A percentile compares a stretch with the other conserved stretches of the same genome.
Evolutionary conservation across 768 basidiomycete genomes (phyloP).

Genomic region (Boletus rubroflammeus): DNA sequence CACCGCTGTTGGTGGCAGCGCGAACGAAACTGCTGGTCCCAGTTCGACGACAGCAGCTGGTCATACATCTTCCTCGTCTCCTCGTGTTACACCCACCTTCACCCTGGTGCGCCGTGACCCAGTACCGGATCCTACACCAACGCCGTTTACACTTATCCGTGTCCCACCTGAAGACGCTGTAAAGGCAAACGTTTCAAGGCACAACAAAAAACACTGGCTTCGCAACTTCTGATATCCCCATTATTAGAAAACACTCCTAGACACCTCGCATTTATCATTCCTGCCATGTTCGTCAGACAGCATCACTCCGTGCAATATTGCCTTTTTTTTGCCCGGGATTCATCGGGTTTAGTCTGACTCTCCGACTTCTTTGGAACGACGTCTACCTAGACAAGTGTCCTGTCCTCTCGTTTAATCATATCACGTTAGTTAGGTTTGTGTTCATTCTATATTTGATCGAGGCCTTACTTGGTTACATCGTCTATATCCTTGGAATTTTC

Average conservation of each 20-base stretch:
- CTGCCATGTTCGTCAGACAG: conserved; percentile 1
- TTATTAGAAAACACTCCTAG: neutral
- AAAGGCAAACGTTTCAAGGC: conserved; percentile 3
- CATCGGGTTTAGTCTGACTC: neutral
- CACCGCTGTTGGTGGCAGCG: conserved; percentile 61
- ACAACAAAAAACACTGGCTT: conserved; percentile 10
- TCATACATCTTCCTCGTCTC: conserved; percentile 22
- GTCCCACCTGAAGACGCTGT: conserved; percentile 2
- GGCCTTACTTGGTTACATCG: conserved; percentile 9
- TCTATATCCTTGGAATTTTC: conserved; percentile 11
- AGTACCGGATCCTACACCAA: conserved; percentile 20
- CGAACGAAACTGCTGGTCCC: conserved; percentile 36
- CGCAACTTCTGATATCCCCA: conserved; percentile 9
- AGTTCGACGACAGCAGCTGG: conserved; percentile 12
- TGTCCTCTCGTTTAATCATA: conserved; percentile 32
- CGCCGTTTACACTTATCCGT: conserved; percentile 4
- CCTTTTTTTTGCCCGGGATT: conserved; percentile 2
- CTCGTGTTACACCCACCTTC: conserved; percentile 57
- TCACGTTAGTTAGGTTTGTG: conserved; percentile 21
- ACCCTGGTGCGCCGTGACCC: conserved; percentile 46
- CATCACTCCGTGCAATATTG: conserved; percentile 3
- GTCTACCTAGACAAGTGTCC: conserved; percentile 25
- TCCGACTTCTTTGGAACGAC: conserved; percentile 14
- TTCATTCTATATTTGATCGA: conserved; percentile 21
- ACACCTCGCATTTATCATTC: neutral